These are phyloP conservation scores for Argentina anserina DNA, from an alignment of 306 rosid species.

Conservation along the genomic window DNA sequence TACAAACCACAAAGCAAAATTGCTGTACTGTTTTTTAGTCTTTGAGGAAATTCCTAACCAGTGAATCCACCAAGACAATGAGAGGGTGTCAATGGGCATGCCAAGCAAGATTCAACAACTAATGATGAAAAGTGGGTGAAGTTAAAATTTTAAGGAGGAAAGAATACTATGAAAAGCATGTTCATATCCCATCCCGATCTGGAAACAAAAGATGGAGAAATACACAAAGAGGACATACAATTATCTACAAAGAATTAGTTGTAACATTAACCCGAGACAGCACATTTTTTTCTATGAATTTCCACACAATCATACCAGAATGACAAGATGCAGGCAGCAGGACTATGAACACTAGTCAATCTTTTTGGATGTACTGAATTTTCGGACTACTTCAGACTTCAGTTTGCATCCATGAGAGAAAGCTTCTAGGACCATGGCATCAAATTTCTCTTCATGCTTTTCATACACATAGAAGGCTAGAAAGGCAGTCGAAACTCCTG, in stretches of 20 bases:
- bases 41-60: not conserved
- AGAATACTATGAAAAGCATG: not conserved
- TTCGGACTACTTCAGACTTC: slow-evolving; percentile 48
- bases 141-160: not conserved
- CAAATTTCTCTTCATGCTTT: slow-evolving; percentile 74
- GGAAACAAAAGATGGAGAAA: not conserved
- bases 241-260: not conserved
- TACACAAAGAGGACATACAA: not conserved
- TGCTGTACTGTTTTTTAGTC: slow-evolving; percentile 3
- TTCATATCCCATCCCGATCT: not conserved
- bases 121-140: not conserved
- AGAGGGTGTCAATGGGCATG: not conserved
- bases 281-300: not conserved
- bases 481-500: slow-evolving; percentile 64
- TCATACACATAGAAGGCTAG: slow-evolving; percentile 66
- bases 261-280: not conserved
- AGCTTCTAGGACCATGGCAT: slow-evolving; percentile 40
- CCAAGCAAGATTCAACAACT: not conserved
- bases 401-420: slow-evolving; percentile 53
- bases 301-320: not conserved
- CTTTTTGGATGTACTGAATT: slow-evolving; percentile 50
- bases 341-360: slow-evolving; percentile 20
- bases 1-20: not conserved
- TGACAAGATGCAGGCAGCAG: slow-evolving; percentile 22
- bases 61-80: slow-evolving; percentile 1